Percentiles rank a stretch among this genome's conserved stretches.
These are phyloP conservation scores for Pleomassaria siparia DNA, from an alignment of 2,329 filamentous ascomycete genomes.

Conservation along the genomic window DNA sequence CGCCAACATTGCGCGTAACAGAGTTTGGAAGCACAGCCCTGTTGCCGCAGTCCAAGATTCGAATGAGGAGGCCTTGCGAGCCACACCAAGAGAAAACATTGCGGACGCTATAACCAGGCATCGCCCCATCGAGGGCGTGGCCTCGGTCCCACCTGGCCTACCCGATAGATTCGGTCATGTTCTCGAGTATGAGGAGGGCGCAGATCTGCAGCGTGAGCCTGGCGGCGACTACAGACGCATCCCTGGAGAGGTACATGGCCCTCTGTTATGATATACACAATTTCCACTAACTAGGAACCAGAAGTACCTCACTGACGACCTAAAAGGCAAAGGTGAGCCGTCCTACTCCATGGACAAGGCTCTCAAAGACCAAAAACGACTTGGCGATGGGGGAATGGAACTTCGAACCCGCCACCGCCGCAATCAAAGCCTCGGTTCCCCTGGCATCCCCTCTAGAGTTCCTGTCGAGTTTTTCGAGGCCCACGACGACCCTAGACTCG, in stretches of 20 bases:
- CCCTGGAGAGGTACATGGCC: conserved; percentile 66
- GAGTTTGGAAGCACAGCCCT: conserved; percentile 63
- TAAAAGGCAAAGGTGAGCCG: conserved; percentile 82
- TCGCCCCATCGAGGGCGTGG: conserved; percentile 78
- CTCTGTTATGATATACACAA: neutral
- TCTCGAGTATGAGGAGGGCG: conserved; percentile 82
- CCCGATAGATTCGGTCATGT: conserved; percentile 67
- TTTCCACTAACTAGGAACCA: conserved; percentile 22
- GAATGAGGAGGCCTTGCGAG: conserved; percentile 75
- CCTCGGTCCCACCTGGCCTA: conserved; percentile 72
- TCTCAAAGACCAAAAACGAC: conserved; percentile 60
- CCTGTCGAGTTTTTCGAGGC: conserved; percentile 33
- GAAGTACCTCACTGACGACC: conserved; percentile 72
- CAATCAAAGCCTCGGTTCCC: conserved; percentile 40
- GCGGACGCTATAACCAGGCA: conserved; percentile 71
- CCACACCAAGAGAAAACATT: conserved; percentile 78
- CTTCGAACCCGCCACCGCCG: conserved; percentile 44
- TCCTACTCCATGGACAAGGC: conserved; percentile 70
- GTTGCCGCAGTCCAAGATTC: conserved; percentile 73
- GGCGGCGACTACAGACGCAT: conserved; percentile 80
- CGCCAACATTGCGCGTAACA: conserved; percentile 73
- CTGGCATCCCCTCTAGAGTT: conserved; percentile 22
- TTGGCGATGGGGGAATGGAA: conserved; percentile 46
- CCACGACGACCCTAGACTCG: conserved; percentile 26
- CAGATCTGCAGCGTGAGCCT: conserved; percentile 80